Percentiles rank a stretch among this genome's conserved stretches.
Evolutionary conservation across 129 eudicot species (phyloP).

Genomic region (Apium graveolens): DNA sequence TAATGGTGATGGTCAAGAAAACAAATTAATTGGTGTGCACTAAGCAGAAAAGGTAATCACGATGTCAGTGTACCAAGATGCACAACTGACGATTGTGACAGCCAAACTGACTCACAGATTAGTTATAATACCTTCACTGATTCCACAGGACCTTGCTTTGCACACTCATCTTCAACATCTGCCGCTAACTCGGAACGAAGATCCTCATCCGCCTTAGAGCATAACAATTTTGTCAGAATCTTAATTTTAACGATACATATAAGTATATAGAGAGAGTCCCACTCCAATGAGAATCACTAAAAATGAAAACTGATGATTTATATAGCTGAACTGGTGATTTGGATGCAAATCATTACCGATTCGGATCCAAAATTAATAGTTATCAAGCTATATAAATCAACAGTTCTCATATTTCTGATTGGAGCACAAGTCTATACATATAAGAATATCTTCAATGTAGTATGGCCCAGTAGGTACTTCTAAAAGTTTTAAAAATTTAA

Average conservation of each 20-base stretch:
- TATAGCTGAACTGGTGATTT: not conserved
- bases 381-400: not conserved
- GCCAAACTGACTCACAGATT: not conserved
- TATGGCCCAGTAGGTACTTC: not conserved
- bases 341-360: not conserved
- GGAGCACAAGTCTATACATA: not conserved
- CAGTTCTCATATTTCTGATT: not conserved
- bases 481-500: not conserved
- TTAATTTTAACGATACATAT: not conserved
- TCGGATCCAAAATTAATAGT: not conserved
- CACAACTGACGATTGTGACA: not conserved
- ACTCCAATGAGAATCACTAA: not conserved
- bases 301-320: not conserved
- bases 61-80: not conserved
- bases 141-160: conserved; percentile 83
- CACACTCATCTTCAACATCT: conserved; percentile 83
- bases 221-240: not conserved
- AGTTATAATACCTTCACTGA: conserved; percentile 53
- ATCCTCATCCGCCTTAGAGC: conserved; percentile 59
- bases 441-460: not conserved
- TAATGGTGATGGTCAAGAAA: not conserved
- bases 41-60: not conserved
- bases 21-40: not conserved
- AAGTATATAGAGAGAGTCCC: not conserved
- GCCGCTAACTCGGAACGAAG: conserved; percentile 60